Percentiles rank a stretch among this genome's conserved stretches.
Conservation (phyloP, 108 stramenopile species). For the Epipyxis sp. region DNA sequence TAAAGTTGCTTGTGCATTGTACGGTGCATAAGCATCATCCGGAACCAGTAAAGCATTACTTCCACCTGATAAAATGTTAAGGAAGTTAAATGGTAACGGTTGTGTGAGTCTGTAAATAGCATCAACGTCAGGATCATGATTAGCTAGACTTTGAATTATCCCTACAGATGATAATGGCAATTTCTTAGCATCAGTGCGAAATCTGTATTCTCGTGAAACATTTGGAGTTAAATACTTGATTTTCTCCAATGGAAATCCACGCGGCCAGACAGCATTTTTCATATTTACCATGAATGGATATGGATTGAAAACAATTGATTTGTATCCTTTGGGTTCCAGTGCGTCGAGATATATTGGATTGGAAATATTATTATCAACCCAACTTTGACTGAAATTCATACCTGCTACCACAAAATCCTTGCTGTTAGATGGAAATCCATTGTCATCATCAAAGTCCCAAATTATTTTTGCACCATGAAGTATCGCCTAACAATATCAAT, state of each 20-base stretch:
- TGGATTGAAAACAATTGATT: slow-evolving; percentile 41
- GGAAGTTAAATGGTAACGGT: slow-evolving; percentile 48
- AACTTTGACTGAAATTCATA: too few relatives aligned
- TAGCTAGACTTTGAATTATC: slow-evolving; percentile 56
- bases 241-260: slow-evolving; percentile 57
- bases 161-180: slow-evolving; percentile 29
- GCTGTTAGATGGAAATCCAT: slow-evolving; percentile 42
- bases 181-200: background rate
- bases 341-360: too few relatives aligned
- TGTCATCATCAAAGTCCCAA: slow-evolving; percentile 67
- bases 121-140: slow-evolving; percentile 64
- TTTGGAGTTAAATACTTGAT: slow-evolving; percentile 14
- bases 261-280: slow-evolving; percentile 49
- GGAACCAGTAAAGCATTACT: slow-evolving; percentile 15
- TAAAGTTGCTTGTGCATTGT: slow-evolving; percentile 66
- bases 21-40: slow-evolving; percentile 40
- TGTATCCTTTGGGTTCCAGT: too few relatives aligned
- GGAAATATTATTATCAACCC: too few relatives aligned
- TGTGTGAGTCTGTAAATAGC: slow-evolving; percentile 59
- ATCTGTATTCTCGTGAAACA: too few relatives aligned
- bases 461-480: slow-evolving; percentile 33
- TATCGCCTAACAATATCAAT: background rate
- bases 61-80: background rate
- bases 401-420: too few relatives aligned
- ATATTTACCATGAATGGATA: slow-evolving; percentile 51